Base-by-base conservation (phyloP, 1,284 basidiomycete genomes). In the Inonotus hispidus region DNA sequence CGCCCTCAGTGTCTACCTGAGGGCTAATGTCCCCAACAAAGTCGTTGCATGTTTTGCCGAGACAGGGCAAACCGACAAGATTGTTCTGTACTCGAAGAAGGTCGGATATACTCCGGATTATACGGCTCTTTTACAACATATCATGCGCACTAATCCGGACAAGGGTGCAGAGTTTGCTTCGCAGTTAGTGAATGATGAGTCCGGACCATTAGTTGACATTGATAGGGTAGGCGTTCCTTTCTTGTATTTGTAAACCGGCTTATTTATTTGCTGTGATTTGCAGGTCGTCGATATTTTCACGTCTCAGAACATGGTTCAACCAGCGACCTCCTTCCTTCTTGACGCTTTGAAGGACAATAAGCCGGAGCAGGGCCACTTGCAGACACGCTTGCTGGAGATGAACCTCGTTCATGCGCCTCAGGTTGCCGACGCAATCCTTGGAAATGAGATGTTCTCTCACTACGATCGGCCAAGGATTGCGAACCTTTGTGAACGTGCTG, bases 331-430 rank as follows among this genome's bases (percentile, higher is more conserved):
- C 2, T 99, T 99, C 88, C 79, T 99, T 54, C 79, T 99, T 61
- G 97, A 99, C 72, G 97, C 95, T n/a, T 82, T 99, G 69, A 99
- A 99, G 79, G 97, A 99, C 67, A 99, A 99, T 81, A 93, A 92
- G 75, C 93, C 95, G 0, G 97, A 99, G 75, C 96, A 99, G 71
- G 96, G 88, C 0, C 94, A 91, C 68, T 79, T 99, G 13, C 97
- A 99, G 77, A 99, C 97, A 1, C 90, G 95, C 66, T 82, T 99
- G 23, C 81, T 99, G 56, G 97, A 99, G 77, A 98, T 99, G 90
- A 99, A 99, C 78, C 82, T 99, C 58, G 78, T 98, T 64, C 92
- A 98, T 72, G 97, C 97, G 7, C 97, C 97, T 66, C 97, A 99
- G 75, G 97, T 99, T 59, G 97, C 97, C 1, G 97, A 99, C 72